Evolutionary conservation across 441 rosid species (phyloP), one percentile per base, ranked within the genome.

Genomic region (Populus hybrid): DNA sequence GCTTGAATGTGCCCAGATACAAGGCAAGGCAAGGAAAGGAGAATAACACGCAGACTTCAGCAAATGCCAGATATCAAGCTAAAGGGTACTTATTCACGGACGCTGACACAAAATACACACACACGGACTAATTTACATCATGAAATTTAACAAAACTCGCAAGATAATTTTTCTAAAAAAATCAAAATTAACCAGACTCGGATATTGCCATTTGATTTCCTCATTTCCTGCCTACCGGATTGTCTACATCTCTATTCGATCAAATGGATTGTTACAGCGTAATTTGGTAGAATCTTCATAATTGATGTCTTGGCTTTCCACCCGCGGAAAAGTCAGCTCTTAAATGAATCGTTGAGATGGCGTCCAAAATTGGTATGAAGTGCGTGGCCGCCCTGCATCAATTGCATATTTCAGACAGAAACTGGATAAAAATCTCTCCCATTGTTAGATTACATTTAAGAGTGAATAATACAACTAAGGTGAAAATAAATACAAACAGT

Each of bases 301-400:
- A 18, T 7, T 29, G 66, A 75, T 38, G 29, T 28, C 4, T 24
- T 2, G 38, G 14, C 12, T 28, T 67, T 6, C 59, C 7, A 14
- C 8, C n/a, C 26, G 10, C 26, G 10, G 28, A 33, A 53, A 45
- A 45, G 18, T 50, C 66, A 75, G 45, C 56, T 35, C 74, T 68
- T 33, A 45, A 53, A 66, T 20, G 71, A 53, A 42, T 74, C 79
- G 78, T 38, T 74, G 78, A 95, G 83, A 64, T 61, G 78, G 71
- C 90, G 90, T 3, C 84, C 86, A 76, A 93, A 88, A 80, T 88
- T 90, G 40, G 84, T 79, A 85, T 93, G 93, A 42, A 91, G 83
- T 18, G 94, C 80, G 81, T 93, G 99, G 45, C 97, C 91, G 7
- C 92, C 95, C 96, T 95, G 93, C 77, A 74, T 61, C 79, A 76